These are phyloP conservation scores for Ogataea henricii DNA, from an alignment of 805 yeast species.

Conservation along the genomic window DNA sequence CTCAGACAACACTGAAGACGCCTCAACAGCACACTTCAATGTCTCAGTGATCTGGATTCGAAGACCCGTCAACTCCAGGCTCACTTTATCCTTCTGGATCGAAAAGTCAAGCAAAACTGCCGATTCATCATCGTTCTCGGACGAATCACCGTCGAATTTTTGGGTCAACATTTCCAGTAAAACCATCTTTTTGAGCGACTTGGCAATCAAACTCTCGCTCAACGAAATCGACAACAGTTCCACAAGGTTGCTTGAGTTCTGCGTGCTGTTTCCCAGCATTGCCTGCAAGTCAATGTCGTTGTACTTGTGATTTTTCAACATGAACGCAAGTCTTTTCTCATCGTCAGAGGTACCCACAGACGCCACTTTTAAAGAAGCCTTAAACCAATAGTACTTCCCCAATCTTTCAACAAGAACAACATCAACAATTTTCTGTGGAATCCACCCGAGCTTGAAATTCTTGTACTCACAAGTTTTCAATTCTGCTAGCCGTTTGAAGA, in stretches of 20 bases:
- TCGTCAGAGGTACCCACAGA: not conserved
- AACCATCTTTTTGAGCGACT: slow-evolving; percentile 22
- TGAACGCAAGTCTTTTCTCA: slow-evolving; percentile 8
- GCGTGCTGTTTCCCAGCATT: slow-evolving; percentile 1
- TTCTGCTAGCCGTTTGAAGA: slow-evolving; percentile 22
- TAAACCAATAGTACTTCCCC: slow-evolving; percentile 24
- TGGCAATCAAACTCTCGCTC: slow-evolving; percentile 14
- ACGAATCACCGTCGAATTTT: slow-evolving; percentile 8
- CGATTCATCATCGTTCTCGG: slow-evolving; percentile 5
- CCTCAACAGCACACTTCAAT: slow-evolving; percentile 11
- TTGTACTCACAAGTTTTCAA: slow-evolving; percentile 4
- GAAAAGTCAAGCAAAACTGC: slow-evolving; percentile 6
- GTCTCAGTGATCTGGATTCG: slow-evolving; percentile 16
- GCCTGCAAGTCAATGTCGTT: slow-evolving; percentile 11
- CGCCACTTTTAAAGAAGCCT: slow-evolving; percentile 8
- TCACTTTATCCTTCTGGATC: slow-evolving; percentile 14
- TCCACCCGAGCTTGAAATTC: slow-evolving; percentile 3
- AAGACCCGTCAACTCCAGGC: slow-evolving; percentile 14
- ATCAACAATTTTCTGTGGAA: slow-evolving; percentile 10
- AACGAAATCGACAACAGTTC: slow-evolving; percentile 15
- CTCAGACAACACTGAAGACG: slow-evolving; percentile 11
- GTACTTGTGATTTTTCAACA: slow-evolving; percentile 19
- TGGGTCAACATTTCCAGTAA: slow-evolving; percentile 17
- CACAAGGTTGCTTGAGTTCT: slow-evolving; percentile 11
- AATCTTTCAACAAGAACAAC: slow-evolving; percentile 17